Evolutionary conservation across 768 basidiomycete species (phyloP), one percentile per base, ranked within the genome.

Genomic region (Chalciporus chontae): DNA sequence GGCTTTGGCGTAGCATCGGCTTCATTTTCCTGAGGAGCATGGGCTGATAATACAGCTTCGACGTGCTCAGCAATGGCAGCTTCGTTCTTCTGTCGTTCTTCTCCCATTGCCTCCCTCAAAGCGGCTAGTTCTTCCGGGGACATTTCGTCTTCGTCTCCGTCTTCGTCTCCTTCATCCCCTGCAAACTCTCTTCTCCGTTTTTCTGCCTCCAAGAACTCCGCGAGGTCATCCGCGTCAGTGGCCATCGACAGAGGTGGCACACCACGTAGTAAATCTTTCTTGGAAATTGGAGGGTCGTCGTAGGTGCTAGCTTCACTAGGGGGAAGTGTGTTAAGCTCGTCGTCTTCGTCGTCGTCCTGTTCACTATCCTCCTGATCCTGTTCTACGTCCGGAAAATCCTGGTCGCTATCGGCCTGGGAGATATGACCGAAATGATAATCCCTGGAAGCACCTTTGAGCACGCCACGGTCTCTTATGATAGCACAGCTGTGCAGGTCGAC

Each of bases 401-500:
- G 73, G 24, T 62, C 70, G 11, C 60, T 63, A n/a, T 68, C 67
- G n/a, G 65, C 56, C 29, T 70, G 71, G 8, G 72, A 69, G 55
- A 85, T 72, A 48, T 71, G 71, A 5, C 86, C 85, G 58, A 87
- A 76, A 10, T 73, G 64, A 55, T 73, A 74, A 31, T 67, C 72
- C 43, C 66, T 65, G 19, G 67, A 60, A 14, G 73, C 66, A 14
- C 60, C 57, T 40, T 79, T 77, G 37, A 87, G 69, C 4, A 87
- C 76, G 2, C 89, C 89, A 51, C 85, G 78, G 64, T 91, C 85
- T 58, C 79, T 81, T 50, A 87, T 71, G 37, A 91, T 73, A 52
- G 77, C 65, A 10, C 75, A 77, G 10, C 79, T 81, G 47, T 72
- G 69, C 3, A 92, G 69, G 59, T 90, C 84, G 27, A 91, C 73